Evolutionary conservation across 345 rosid genomes (phyloP).

Genomic region (Chamaenerion angustifolium): DNA sequence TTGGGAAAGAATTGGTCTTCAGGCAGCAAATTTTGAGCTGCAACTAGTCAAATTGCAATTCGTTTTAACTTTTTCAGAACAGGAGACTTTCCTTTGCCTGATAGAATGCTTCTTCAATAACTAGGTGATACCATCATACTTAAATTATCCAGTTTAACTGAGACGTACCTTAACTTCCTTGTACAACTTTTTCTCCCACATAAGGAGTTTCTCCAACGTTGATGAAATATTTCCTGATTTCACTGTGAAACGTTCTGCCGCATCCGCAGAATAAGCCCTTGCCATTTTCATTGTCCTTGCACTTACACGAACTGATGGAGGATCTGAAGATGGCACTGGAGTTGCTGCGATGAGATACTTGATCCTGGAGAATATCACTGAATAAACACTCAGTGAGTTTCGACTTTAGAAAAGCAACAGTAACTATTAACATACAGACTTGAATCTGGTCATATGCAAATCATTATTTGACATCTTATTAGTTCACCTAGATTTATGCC

Average conservation of each 20-base stretch:
- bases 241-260: conserved; percentile 22
- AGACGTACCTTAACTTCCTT: conserved; percentile 81
- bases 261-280: conserved; percentile 35
- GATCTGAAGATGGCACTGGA: conserved; percentile 28
- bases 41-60: too few species aligned
- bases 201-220: conserved; percentile 68
- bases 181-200: conserved; percentile 86
- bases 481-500: too few species aligned
- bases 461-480: too few species aligned
- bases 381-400: conserved; percentile 13
- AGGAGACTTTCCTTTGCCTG: too few species aligned
- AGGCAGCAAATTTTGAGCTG: too few species aligned
- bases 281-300: conserved; percentile 55
- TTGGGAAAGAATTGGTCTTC: too few species aligned
- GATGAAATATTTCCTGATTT: conserved; percentile 52
- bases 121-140: too few species aligned
- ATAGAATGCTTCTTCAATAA: too few species aligned
- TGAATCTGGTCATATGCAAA: too few species aligned
- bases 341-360: conserved; percentile 37
- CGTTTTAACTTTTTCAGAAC: too few species aligned
- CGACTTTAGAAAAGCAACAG: neutral
- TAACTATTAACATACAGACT: too few species aligned
- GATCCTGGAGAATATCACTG: conserved; percentile 73
- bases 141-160: neutral
- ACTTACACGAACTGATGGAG: conserved; percentile 31